Evolutionary conservation across 192 early-diverging fungal genomes (phyloP), one percentile per base, ranked within the genome.

Genomic region (Endogone sp.): DNA sequence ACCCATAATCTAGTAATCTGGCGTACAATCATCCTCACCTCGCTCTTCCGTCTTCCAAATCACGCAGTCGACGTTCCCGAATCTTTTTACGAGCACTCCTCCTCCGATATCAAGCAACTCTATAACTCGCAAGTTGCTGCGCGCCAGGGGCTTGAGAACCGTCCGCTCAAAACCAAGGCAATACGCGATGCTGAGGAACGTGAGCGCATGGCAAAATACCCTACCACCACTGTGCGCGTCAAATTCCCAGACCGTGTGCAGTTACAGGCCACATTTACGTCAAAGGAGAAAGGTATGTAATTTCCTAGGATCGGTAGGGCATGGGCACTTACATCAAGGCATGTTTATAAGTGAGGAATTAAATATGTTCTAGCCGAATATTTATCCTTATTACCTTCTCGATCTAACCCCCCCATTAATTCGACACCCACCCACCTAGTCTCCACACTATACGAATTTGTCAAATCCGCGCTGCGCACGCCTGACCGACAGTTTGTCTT

Each of bases 31-130:
- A 6, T 16, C 16, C 37, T 16, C 16, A 49, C 59, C 2, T 60
- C 22, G n/a, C n/a, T n/a, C n/a, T n/a, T n/a, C n/a, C n/a, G n/a
- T n/a, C n/a, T n/a, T n/a, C n/a, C n/a, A n/a, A n/a, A n/a, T 37
- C n/a, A n/a, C n/a, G 49, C 68, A 91, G 91, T 93, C 64, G 89
- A 91, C 23, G 77, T 95, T 13, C 95, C 95, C 2, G 93, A 93
- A 28, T 89, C 93, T 24, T 97, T 95, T 75, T 98, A 94, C 81
- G 84, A 91, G 56, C 71, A 93, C 8, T 76, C 85, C 0, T 54
- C 87, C 4, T 75, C 83, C 61, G 95, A 99, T 70, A 75, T 95
- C 57, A 81, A 86, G 63, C 70, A 84, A 25, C 65, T 95, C 25
- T 75, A 93, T 64, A 76, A 82, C 32, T 75, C 82, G 8, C 85